phyloP scores from a whole-genome alignment of 208 protist genomes.

The Tritrichomonas foetus region DNA sequence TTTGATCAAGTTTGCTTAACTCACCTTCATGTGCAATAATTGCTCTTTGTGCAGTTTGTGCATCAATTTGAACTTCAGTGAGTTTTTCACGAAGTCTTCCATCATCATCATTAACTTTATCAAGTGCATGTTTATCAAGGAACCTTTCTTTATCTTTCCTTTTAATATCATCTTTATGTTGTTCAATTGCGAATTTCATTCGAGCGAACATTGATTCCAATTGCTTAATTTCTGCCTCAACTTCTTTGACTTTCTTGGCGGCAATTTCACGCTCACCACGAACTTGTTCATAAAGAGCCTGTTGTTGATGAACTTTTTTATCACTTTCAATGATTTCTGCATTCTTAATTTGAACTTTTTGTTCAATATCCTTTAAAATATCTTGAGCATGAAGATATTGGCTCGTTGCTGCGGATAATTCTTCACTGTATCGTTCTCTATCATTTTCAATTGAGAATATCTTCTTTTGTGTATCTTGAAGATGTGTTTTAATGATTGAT shows the following conservation, averaged over 20 bases:
- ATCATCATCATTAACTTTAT: background rate
- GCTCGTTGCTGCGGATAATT: background rate
- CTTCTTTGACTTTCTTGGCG: conserved; percentile 30
- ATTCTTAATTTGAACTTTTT: background rate
- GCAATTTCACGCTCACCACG: background rate
- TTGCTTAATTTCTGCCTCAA: background rate
- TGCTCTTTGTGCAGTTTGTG: background rate
- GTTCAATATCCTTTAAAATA: background rate
- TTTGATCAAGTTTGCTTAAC: background rate
- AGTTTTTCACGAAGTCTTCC: background rate
- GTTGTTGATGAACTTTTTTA: background rate
- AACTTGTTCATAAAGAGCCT: conserved; percentile 5
- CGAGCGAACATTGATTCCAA: background rate
- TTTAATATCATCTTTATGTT: conserved; percentile 29
- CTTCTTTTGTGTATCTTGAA: conserved; percentile 37
- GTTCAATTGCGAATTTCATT: conserved; percentile 23
- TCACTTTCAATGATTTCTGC: background rate
- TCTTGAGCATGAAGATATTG: conserved; percentile 16
- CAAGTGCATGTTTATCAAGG: background rate
- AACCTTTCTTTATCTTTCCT: background rate
- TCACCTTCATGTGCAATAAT: background rate
- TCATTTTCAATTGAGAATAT: conserved; percentile 16
- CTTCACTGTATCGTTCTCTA: background rate
- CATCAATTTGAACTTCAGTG: background rate
- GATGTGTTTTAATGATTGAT: background rate